Evolutionary conservation across 1,139 yeast species (phyloP).

Genomic region (Suhomyces maxii): DNA sequence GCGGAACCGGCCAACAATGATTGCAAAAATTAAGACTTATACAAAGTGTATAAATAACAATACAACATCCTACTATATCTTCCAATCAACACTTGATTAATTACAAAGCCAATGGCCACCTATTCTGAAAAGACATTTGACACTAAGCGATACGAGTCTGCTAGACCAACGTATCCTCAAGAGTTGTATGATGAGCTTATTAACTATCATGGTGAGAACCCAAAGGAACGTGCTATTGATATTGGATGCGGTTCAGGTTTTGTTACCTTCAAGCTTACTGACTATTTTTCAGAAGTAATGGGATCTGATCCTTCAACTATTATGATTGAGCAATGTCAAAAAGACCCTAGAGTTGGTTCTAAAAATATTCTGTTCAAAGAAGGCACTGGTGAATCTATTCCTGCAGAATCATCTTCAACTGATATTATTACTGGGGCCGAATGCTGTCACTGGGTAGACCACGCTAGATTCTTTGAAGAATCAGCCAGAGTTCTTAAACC

Average conservation of each 20-base stretch:
- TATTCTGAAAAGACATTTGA: conserved; percentile 37
- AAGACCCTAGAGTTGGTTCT: conserved; percentile 2
- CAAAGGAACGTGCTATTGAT: conserved; percentile 45
- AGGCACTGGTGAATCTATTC: conserved; percentile 33
- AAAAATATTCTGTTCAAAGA: conserved; percentile 25
- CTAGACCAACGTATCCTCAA: conserved; percentile 41
- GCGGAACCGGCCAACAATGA: conserved; percentile 1
- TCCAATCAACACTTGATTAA: background rate
- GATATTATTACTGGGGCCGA: conserved; percentile 48
- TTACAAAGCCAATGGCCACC: conserved; percentile 30
- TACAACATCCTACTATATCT: too few relatives aligned
- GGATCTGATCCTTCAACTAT: conserved; percentile 69
- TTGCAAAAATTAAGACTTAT: background rate
- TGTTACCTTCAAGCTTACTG: conserved; percentile 57
- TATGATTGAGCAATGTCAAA: conserved; percentile 58
- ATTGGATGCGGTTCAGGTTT: conserved; percentile 88
- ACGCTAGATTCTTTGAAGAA: conserved; percentile 30
- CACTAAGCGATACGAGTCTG: conserved; percentile 36
- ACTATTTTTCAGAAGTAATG: conserved; percentile 46
- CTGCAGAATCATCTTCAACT: conserved; percentile 15
- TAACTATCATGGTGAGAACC: conserved; percentile 28
- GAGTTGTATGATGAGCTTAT: conserved; percentile 32
- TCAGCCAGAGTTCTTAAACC: conserved; percentile 31
- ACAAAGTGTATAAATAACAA: background rate
- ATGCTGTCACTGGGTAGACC: conserved; percentile 49